Base-by-base conservation (phyloP, 768 basidiomycete genomes). In the Termitomyces titanicus region DNA sequence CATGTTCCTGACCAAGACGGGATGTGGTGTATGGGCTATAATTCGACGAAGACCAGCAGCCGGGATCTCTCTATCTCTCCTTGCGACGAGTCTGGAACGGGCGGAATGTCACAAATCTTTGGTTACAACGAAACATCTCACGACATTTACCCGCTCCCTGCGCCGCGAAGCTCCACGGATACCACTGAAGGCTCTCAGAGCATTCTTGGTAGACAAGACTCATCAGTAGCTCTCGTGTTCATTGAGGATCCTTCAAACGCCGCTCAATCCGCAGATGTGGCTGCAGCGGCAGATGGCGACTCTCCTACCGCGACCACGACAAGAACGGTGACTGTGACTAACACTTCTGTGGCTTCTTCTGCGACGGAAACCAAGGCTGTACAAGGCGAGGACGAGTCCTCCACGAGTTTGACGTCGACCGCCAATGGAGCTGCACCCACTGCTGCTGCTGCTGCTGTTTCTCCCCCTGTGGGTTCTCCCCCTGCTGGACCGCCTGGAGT, bases 101-200 rank as follows among this genome's bases (percentile, higher is more conserved):
- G 37, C 37, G n/a, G n/a, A 9, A 68, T 67, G 61, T 83, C 80
- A 58, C 88, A 92, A 66, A 59, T 72, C 5, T 92, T 90, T 66
- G 67, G 76, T 31, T 89, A 80, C 64, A 71, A 85, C 59, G 63
- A 69, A 13, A 55, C 52, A 0, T 79, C 76, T 11, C 79, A 81
- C 7, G 68, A 70, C 20, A 64, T 92, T 52, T 71, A 69, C 25
- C 89, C 89, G 3, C 78, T 82, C 61, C 81, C 79, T 75, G 64
- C 65, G 55, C 39, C 63, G 38, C 58, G 63, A 17, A 61, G 70
- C 37, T 64, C 56, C 20, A 37, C 51, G 27, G 20, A 29, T 27
- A 12, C 63, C 8, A 56, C 35, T 40, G 42, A 34, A 3, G 17
- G 27, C 12, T 33, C 60, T n/a, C 57, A 64, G 29, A 59, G 61